phyloP scores from a whole-genome alignment of 192 early-diverging fungal species.

The Chytriomyces confervae region DNA sequence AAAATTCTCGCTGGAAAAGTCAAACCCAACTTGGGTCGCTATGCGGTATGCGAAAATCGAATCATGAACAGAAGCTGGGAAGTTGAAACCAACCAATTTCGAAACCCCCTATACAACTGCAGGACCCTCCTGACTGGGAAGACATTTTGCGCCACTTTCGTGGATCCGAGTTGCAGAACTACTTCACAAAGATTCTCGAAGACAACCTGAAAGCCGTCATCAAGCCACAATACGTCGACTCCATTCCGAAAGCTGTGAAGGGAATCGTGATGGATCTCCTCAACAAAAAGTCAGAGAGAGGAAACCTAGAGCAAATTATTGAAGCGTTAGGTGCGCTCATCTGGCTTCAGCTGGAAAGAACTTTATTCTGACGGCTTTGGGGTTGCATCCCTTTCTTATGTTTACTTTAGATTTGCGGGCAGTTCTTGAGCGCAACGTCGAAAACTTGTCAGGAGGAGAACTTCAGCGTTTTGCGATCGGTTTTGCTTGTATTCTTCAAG shows the following conservation, averaged over 20 bases:
- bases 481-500: constrained; percentile 77
- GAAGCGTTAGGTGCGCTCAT: constrained; percentile 63
- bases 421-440: constrained; percentile 72
- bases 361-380: background rate
- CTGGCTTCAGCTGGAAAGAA: background rate
- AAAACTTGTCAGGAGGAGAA: constrained; percentile 41
- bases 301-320: constrained; percentile 79
- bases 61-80: no score
- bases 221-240: constrained; percentile 97
- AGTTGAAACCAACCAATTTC: background rate
- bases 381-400: background rate
- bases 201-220: constrained; percentile 93
- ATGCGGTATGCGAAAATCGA: constrained; percentile 59
- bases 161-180: constrained; percentile 97
- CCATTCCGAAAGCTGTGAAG: constrained; percentile 79
- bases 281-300: constrained; percentile 69
- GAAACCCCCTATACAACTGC: background rate
- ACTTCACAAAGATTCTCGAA: constrained; percentile 97
- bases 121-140: constrained; percentile 91
- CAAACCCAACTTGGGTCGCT: constrained; percentile 95
- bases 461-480: constrained; percentile 98
- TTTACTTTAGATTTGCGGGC: constrained; percentile 69
- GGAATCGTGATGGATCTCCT: constrained; percentile 81
- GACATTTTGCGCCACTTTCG: constrained; percentile 96
- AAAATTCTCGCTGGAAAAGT: constrained; percentile 91